Base-by-base conservation (phyloP, 2,329 filamentous ascomycete genomes). In the Dactylonectria macrodidyma region DNA sequence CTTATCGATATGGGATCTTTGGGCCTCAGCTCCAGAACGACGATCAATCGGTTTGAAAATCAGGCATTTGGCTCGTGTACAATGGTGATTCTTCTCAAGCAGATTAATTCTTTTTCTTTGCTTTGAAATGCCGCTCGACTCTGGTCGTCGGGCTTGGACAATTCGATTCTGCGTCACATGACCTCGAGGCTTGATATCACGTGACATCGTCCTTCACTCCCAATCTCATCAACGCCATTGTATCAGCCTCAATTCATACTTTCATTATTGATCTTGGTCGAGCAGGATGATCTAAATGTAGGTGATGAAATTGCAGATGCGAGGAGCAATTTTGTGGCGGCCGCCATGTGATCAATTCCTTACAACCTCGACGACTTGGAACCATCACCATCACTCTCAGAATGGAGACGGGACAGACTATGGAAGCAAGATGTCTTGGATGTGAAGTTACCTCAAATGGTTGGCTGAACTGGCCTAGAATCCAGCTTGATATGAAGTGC, bases 1-100 rank as follows among this genome's bases (percentile, higher is more conserved):
- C 71, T 79, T 79, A 79, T 79, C 78, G 77, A 78, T 80, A 80
- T 60, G 66, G 16, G 22, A 65, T 19, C 22, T 50, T 33, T n/a
- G 10, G 33, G 38, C 10, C 11, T 33, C 48, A 47, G 16, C n/a
- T 48, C n/a, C 22, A 22, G 19, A 22, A 10, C 56, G 16, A 22
- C 62, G 24, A 36, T 47, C n/a, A 12, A 22, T 22, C 56, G 36
- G 38, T 48, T 30, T n/a, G 38, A 48, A 56, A 41, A 55, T 46
- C 19, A 16, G 7, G 19, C 26, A 4, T 8, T 48, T 34, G 16
- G 16, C n/a, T 22, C 8, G 33, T 50, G 22, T 16, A 46, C 24
- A 34, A 54, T 11, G 2, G 16, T 47, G 16, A 36, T 12, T 30
- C 19, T 60, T 30, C 19, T 19, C 2, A 26, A 9, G 63, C 52